Evolutionary conservation across 169 alveolate genomes (phyloP).

Genomic region (Ichthyophthirius multifiliis): DNA sequence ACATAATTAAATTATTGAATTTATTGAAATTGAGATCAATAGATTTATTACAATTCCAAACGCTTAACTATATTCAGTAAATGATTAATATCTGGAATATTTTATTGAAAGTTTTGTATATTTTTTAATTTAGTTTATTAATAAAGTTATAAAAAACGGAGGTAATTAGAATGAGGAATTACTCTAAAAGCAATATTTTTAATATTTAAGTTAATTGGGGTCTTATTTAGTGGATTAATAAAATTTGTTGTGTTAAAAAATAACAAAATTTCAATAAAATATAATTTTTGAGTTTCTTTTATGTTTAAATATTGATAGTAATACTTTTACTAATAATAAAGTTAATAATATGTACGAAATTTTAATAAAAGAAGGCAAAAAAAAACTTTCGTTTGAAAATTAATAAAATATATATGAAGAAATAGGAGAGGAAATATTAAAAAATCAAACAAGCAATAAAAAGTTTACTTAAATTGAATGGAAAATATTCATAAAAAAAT

Average conservation of each 20-base stretch:
- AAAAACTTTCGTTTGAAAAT: background rate
- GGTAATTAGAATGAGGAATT: background rate
- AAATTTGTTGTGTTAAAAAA: background rate
- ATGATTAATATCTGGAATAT: slow-evolving; percentile 19
- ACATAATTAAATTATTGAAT: background rate
- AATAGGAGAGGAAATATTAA: background rate
- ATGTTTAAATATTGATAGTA: background rate
- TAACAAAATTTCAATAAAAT: background rate
- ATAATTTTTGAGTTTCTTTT: background rate
- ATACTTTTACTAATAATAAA: background rate
- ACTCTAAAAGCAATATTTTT: slow-evolving; percentile 20
- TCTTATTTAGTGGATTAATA: background rate
- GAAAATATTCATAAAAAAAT: slow-evolving; percentile 13
- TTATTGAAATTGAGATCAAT: slow-evolving; percentile 1
- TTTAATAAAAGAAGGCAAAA: background rate
- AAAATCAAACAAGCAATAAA: background rate
- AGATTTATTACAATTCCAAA: background rate
- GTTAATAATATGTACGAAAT: background rate
- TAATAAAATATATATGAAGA: background rate
- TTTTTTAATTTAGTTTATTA: background rate
- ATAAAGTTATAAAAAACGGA: background rate
- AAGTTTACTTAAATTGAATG: background rate
- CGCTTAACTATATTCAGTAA: background rate
- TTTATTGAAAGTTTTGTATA: slow-evolving; percentile 11
- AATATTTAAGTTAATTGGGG: background rate